Evolutionary conservation across 2,329 filamentous ascomycete genomes (phyloP).

Genomic region (Lojkania enalia): DNA sequence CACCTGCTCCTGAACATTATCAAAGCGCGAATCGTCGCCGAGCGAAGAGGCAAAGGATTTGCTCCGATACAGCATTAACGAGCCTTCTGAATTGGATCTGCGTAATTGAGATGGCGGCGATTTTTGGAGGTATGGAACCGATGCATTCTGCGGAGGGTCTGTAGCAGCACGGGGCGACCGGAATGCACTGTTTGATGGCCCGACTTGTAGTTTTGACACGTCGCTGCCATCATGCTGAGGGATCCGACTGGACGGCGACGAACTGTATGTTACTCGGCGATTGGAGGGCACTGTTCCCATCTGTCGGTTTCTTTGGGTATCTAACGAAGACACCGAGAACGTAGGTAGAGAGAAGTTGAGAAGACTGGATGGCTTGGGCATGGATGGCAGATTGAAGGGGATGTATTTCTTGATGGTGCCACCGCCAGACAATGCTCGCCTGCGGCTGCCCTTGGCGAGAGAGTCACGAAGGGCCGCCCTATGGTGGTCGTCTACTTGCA

Average conservation of each 20-base stretch:
- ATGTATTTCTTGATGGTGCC: constrained; percentile 42
- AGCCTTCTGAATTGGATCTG: constrained; percentile 74
- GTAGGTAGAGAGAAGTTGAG: constrained; percentile 43
- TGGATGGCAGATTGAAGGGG: constrained; percentile 42
- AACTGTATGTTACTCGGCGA: constrained; percentile 20
- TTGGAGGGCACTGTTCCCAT: constrained; percentile 14
- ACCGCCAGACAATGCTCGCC: constrained; percentile 46
- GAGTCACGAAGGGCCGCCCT: constrained; percentile 45
- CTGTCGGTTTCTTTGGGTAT: constrained; percentile 19
- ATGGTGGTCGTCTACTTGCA: constrained; percentile 39
- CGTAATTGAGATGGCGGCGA: constrained; percentile 49
- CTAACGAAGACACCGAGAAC: constrained; percentile 34
- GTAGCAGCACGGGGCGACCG: background rate
- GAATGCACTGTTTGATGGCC: background rate
- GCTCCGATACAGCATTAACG: constrained; percentile 70
- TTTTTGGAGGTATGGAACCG: too few relatives aligned
- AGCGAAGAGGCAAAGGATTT: constrained; percentile 80
- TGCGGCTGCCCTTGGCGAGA: constrained; percentile 38
- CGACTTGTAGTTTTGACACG: background rate
- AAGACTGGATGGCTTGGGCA: constrained; percentile 41
- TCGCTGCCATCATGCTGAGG: constrained; percentile 28
- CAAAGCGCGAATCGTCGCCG: constrained; percentile 80
- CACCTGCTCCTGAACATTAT: constrained; percentile 78
- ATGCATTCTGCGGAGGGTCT: constrained; percentile 11
- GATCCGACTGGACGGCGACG: constrained; percentile 10